Conservation (phyloP, 805 yeast genomes). For the Millerago galiae region DNA sequence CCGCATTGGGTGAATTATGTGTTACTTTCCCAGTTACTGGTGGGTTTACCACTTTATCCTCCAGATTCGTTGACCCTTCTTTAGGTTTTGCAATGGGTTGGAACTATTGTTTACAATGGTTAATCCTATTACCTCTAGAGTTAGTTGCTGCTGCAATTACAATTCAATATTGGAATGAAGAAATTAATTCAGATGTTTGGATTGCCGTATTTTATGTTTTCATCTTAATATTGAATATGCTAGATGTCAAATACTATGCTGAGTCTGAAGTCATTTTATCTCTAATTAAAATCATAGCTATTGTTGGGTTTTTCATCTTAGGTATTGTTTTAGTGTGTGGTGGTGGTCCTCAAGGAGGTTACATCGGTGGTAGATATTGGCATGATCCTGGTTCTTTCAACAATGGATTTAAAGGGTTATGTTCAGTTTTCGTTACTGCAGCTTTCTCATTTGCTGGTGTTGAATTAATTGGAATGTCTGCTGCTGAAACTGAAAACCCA, state of each 20-base stretch:
- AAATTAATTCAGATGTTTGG: constrained; percentile 39
- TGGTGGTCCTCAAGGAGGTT: constrained; percentile 46
- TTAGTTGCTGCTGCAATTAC: constrained; percentile 48
- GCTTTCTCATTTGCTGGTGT: constrained; percentile 61
- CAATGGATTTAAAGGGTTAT: constrained; percentile 58
- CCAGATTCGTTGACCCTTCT: constrained; percentile 49
- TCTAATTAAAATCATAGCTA: constrained; percentile 62
- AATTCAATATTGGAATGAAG: constrained; percentile 43
- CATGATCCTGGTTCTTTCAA: constrained; percentile 53
- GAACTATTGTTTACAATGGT: constrained; percentile 49
- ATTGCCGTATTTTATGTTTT: constrained; percentile 43
- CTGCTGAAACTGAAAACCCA: constrained; percentile 51
- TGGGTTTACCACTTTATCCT: constrained; percentile 43
- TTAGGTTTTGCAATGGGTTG: constrained; percentile 59
- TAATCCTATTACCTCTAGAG: constrained; percentile 44
- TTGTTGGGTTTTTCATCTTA: constrained; percentile 54
- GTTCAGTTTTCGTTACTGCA: constrained; percentile 44
- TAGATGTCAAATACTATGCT: constrained; percentile 50
- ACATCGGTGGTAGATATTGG: constrained; percentile 41
- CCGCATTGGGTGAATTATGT: constrained; percentile 48
- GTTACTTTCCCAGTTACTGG: constrained; percentile 50
- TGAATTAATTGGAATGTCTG: constrained; percentile 49
- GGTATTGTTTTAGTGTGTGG: constrained; percentile 54
- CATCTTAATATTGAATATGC: constrained; percentile 41
- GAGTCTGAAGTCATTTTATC: constrained; percentile 50